Evolutionary conservation across 2,329 filamentous ascomycete species (phyloP).

Genomic region (Rutstroemia sydowiana): DNA sequence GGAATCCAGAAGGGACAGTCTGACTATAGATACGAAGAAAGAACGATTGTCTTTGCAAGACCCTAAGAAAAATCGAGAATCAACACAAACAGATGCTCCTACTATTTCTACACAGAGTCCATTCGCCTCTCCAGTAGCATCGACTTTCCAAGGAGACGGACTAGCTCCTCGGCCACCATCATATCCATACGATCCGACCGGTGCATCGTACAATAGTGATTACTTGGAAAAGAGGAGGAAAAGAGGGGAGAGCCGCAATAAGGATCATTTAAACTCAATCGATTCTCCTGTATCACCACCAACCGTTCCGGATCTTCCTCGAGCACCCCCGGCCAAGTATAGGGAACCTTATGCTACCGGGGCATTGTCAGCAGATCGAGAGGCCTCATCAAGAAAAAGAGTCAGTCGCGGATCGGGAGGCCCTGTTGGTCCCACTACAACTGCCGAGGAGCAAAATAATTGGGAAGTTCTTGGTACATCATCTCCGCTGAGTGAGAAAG

Average conservation of each 20-base stretch:
- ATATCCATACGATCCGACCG: slow-evolving; percentile 38
- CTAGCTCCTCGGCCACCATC: slow-evolving; percentile 54
- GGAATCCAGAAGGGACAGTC: slow-evolving; percentile 14
- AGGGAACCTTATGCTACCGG: slow-evolving; percentile 40
- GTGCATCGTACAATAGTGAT: slow-evolving; percentile 32
- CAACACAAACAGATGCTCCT: slow-evolving; percentile 49
- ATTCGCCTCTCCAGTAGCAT: slow-evolving; percentile 46
- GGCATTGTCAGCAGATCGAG: slow-evolving; percentile 28
- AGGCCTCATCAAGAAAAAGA: slow-evolving; percentile 25
- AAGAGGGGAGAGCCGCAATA: slow-evolving; percentile 35
- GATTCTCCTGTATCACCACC: slow-evolving; percentile 32
- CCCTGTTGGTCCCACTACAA: slow-evolving; percentile 18
- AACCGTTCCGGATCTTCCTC: slow-evolving; percentile 53
- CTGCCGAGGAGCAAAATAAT: slow-evolving; percentile 19
- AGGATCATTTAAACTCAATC: slow-evolving; percentile 34
- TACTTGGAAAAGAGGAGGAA: slow-evolving; percentile 37
- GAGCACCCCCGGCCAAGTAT: slow-evolving; percentile 48
- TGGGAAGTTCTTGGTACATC: slow-evolving; percentile 13
- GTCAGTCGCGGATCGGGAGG: slow-evolving; percentile 28
- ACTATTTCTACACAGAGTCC: slow-evolving; percentile 54
- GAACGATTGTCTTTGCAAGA: slow-evolving; percentile 34
- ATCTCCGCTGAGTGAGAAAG: slow-evolving; percentile 9
- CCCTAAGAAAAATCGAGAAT: slow-evolving; percentile 32
- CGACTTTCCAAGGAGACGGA: slow-evolving; percentile 44
- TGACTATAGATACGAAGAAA: slow-evolving; percentile 21